Base-by-base conservation (phyloP, 306 rosid species). In the Quercus parvula region DNA sequence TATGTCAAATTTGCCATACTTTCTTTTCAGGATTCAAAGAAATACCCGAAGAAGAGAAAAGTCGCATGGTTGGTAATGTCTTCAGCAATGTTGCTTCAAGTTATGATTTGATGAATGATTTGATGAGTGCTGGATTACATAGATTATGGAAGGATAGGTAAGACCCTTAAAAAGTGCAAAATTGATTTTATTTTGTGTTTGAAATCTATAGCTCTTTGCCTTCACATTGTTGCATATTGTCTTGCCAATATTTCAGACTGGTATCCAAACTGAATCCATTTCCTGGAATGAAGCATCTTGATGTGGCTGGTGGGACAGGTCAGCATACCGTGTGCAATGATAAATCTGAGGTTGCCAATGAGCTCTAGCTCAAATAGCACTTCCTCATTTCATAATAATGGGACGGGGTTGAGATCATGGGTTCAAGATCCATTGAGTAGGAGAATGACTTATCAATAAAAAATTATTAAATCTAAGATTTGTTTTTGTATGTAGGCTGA, bases 221-320 rank as follows among this genome's bases (percentile, higher is more conserved):
- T 82, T 74, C 5, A 41, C 52, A 15, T 78, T 76, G 57, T 57
- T 81, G 52, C 83, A 56, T 71, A 7, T 56, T 75, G 73, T 55
- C 51, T 80, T 57, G 75, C 57, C 80, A 79, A 83, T 52, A 73
- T 79, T 81, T 76, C 94, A 93, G 99, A 82, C 77, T 95, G 67
- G 98, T 95, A 81, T 93, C 97, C 61, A 84, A 89, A 88, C 78
- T 95, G 77, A 88, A 89, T 87, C 99, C 99, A 59, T 95, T 95
- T 90, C 96, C 91, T 74, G 98, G 98, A 87, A 95, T 93, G 98
- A 91, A 87, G 79, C 99, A 93, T 91, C 98, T 95, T 70, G 99
- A 95, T 76, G 96, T 92, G 77, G 97, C 99, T 75, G 99, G 99
- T 81, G 99, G 98, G 76, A 95, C 99, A 86, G 99, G 99, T 90